phyloP scores from a whole-genome alignment of 1,284 basidiomycete genomes.

The Leccinum griseonigrum region DNA sequence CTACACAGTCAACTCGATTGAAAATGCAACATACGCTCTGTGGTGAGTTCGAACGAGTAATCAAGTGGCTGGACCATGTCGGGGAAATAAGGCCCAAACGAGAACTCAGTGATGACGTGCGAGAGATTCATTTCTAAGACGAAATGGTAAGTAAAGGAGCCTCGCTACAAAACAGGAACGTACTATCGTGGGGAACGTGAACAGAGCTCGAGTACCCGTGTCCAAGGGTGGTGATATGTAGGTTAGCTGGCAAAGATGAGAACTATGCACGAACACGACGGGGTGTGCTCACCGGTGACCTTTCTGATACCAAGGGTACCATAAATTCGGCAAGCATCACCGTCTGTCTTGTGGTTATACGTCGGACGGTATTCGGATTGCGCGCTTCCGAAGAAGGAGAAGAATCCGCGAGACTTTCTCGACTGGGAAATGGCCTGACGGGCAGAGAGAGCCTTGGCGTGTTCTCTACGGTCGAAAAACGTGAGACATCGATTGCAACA shows the following conservation, averaged over 20 bases:
- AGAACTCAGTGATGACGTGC: conserved; percentile 95
- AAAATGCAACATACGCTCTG: conserved; percentile 61
- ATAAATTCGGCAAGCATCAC: conserved; percentile 79
- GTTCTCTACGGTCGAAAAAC: conserved; percentile 41
- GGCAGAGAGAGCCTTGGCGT: conserved; percentile 63
- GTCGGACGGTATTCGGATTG: conserved; percentile 62
- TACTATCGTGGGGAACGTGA: conserved; percentile 84
- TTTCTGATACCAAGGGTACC: conserved; percentile 87
- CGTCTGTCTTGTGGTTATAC: conserved; percentile 64
- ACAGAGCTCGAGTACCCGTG: conserved; percentile 89
- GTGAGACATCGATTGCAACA: not conserved
- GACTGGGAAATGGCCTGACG: conserved; percentile 69
- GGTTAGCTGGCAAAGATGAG: conserved; percentile 55
- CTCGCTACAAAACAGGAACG: conserved; percentile 25
- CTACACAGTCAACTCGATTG: not conserved
- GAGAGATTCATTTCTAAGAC: conserved; percentile 89
- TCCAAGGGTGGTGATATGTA: conserved; percentile 89
- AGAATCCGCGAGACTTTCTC: conserved; percentile 65
- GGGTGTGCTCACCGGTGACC: conserved; percentile 64
- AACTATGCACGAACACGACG: not conserved
- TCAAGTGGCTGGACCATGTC: conserved; percentile 95
- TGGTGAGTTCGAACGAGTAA: conserved; percentile 81
- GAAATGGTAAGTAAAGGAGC: not conserved
- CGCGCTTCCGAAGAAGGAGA: conserved; percentile 51
- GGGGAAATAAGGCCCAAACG: conserved; percentile 95